phyloP scores from a whole-genome alignment of 352 stramenopile genomes.

The Pythium oligandrum region DNA sequence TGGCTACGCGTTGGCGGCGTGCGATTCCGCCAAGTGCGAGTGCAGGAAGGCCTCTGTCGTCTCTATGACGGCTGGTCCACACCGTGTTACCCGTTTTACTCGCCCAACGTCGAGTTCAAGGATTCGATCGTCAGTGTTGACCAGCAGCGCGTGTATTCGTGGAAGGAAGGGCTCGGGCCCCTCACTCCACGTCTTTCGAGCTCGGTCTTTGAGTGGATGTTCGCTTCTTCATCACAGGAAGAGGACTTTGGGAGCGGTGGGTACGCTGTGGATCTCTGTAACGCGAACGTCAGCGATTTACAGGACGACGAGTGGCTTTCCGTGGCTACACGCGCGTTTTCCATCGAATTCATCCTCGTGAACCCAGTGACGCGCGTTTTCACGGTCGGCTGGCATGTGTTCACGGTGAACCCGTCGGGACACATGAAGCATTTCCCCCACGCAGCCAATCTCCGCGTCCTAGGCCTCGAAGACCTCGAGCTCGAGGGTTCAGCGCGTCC shows the following conservation, averaged over 20 bases:
- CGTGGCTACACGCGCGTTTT: constrained; percentile 70
- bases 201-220: constrained; percentile 42
- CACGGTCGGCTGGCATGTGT: constrained; percentile 81
- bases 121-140: constrained; percentile 29
- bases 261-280: constrained; percentile 72
- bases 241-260: constrained; percentile 61
- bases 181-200: constrained; percentile 51
- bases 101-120: constrained; percentile 42
- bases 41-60: constrained; percentile 61
- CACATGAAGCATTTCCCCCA: constrained; percentile 80
- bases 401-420: constrained; percentile 72
- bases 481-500: constrained; percentile 5
- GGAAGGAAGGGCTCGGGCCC: constrained; percentile 55
- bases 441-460: constrained; percentile 73
- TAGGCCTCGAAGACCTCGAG: constrained; percentile 67
- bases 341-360: constrained; percentile 83
- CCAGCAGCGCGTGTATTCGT: constrained; percentile 48
- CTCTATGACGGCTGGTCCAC: constrained; percentile 53
- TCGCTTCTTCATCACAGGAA: constrained; percentile 24
- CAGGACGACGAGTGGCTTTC: constrained; percentile 72
- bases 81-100: constrained; percentile 76
- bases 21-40: constrained; percentile 77
- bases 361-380: constrained; percentile 87
- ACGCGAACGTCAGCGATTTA: constrained; percentile 51
- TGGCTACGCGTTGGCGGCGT: constrained; percentile 76